Base-by-base conservation (phyloP, 164 flowering plant genomes). In the Umbilicus rupestris region DNA sequence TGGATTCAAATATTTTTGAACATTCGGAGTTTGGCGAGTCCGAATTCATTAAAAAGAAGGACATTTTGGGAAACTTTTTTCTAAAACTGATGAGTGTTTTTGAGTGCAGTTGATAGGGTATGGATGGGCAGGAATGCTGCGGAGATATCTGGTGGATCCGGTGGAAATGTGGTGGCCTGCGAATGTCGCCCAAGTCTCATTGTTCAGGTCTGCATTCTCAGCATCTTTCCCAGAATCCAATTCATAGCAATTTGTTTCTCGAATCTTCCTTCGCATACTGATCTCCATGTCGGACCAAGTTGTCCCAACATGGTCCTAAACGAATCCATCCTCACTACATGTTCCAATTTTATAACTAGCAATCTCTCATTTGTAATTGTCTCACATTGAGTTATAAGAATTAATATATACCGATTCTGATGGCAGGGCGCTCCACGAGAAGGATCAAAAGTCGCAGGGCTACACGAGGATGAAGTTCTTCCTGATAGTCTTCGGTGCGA, bases 141-240 rank as follows among this genome's bases (percentile, higher is more conserved):
- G 92, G 74, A 84, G 76, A 64, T 91, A 83, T 66, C 74, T 91
- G 78, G 96, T 91, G 42, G 87, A 84, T 62, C 96, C 96, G 26
- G 88, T 78, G 67, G 90, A 86, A 67, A 91, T 91, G 97, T 91
- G 97, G 97, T 91, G 97, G 97, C 97, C 97, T 39, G 33, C 94
- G 22, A 91, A 91, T 70, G 84, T 91, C 49, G 97, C 94, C 68
- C 97, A 89, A 73, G 97, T 91, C 30, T 52, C 58, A 22, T 26
- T 52, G 10, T 52, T 52, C 58, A 52, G 39, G n/a, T 47, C 9
- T n/a, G 8, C 22, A 47, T 47, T 7, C n/a, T n/a, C n/a, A n/a
- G n/a, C n/a, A n/a, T n/a, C n/a, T n/a, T n/a, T n/a, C n/a, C n/a
- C n/a, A n/a, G 37, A 35, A 35, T 35, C 37, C 4, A 35, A 35